phyloP scores from a whole-genome alignment of 192 early-diverging fungal species.

The Backusella macrospora region DNA sequence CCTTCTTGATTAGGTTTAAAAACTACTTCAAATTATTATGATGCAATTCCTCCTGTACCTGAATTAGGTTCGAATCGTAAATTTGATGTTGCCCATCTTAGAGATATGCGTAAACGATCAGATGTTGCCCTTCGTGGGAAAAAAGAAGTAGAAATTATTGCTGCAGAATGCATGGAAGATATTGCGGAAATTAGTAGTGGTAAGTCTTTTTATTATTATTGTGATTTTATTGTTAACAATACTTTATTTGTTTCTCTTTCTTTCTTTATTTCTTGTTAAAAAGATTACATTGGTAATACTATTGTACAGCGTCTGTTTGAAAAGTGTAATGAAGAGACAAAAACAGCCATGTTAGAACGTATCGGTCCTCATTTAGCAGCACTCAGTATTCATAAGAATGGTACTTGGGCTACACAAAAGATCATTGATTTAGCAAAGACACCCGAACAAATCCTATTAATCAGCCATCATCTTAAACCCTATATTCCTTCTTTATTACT shows the following conservation, averaged over 20 bases:
- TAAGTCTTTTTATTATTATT: slow-evolving; percentile 50
- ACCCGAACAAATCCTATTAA: slow-evolving; percentile 65
- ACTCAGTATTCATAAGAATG: slow-evolving; percentile 97
- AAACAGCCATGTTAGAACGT: slow-evolving; percentile 73
- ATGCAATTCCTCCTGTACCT: slow-evolving; percentile 36
- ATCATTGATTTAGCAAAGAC: slow-evolving; percentile 89
- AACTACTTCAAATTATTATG: slow-evolving; percentile 15
- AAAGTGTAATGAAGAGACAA: slow-evolving; percentile 67
- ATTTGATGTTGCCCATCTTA: slow-evolving; percentile 77
- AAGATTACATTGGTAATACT: slow-evolving; percentile 95
- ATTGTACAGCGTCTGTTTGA: slow-evolving; percentile 93
- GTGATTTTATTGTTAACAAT: background rate
- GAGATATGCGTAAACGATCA: slow-evolving; percentile 86
- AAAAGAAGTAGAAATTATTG: slow-evolving; percentile 76
- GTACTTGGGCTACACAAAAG: slow-evolving; percentile 98
- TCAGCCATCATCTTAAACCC: slow-evolving; percentile 60
- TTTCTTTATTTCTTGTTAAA: too few relatives aligned
- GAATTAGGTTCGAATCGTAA: slow-evolving; percentile 43
- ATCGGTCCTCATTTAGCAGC: slow-evolving; percentile 88
- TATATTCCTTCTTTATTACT: slow-evolving; percentile 86
- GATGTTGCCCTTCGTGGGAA: slow-evolving; percentile 47
- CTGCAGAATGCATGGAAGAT: slow-evolving; percentile 81
- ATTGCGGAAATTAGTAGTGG: slow-evolving; percentile 90
- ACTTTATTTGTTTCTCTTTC: too few relatives aligned
- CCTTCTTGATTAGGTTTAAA: background rate